Base-by-base conservation (phyloP, 768 basidiomycete species). In the Auricularia cornea region DNA sequence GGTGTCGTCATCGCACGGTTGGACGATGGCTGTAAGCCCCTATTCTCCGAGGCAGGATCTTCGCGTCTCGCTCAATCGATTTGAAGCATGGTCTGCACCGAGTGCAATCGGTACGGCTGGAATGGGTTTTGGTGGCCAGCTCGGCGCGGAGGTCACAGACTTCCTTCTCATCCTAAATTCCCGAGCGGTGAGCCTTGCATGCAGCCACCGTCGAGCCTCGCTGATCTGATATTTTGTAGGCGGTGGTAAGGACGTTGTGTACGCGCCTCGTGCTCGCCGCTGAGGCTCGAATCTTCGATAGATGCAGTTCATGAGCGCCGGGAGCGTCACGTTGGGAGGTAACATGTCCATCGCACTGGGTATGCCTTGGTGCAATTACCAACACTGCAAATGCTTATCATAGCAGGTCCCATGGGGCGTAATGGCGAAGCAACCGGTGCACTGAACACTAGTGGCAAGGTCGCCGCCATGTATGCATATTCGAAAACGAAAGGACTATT, bases 381-480 rank as follows among this genome's bases (percentile, higher is more conserved):
- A 6, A 10, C 10, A 28, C 11, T 26, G 26, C 11, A 48, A 14
- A 75, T 73, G 2, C 66, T 77, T 4, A 77, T 76, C 11, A 76
- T 77, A 96, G 94, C 70, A 77, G 96, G 96, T 2, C 96, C 96
- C 11, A 77, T 98, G 1, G 96, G 96, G 26, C 86, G 96, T 31
- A 98, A 94, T 70, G 92, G 90, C n/a, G 96, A 98, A 77, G 96
- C 94, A 3, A 80, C 80, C 2, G 94, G 93, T 20, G 80, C 92
- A 0, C 66, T 98, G 54, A 97, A 86, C 69, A 82, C 90, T 1
- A 89, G 84, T 59, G 95, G 95, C 56, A 91, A 87, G 70, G 77
- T 97, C 3, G 92, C 96, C 4, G 94, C 94, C 38, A 97, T 98
- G 94, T 92, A 93, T 73, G 90, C 88, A 70, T 94, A 94, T 70